Percentiles rank a stretch among this genome's conserved stretches.
Conservation (phyloP, 1,139 yeast species). For the Hyphopichia buzzinii region DNA sequence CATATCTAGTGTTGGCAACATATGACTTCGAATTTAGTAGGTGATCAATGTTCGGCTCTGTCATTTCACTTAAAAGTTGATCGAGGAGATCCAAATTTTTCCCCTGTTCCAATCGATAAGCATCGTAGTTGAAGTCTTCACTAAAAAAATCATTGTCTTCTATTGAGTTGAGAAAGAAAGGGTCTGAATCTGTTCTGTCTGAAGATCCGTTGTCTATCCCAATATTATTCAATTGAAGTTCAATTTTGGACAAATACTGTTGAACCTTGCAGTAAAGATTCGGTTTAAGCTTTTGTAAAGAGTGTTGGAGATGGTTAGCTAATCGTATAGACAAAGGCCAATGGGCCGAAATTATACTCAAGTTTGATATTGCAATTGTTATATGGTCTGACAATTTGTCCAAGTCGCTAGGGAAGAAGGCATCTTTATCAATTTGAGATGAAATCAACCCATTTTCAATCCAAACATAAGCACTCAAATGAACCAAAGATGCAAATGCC, state of each 20-base stretch:
- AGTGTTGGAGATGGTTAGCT: constrained; percentile 43
- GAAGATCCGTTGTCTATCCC: too few relatives aligned
- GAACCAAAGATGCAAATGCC: constrained; percentile 49
- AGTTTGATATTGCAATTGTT: constrained; percentile 45
- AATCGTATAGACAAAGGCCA: constrained; percentile 49
- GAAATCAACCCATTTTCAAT: constrained; percentile 30
- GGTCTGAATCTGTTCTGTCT: too few relatives aligned
- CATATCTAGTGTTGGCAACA: too few relatives aligned
- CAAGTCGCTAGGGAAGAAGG: constrained; percentile 28
- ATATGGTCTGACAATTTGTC: constrained; percentile 44
- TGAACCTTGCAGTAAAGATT: constrained; percentile 20
- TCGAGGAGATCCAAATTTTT: too few relatives aligned
- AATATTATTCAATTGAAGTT: constrained; percentile 1
- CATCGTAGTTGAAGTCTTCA: too few relatives aligned
- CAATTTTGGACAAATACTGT: constrained; percentile 16
- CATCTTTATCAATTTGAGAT: too few relatives aligned
- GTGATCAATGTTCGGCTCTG: too few relatives aligned
- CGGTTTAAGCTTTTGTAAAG: constrained; percentile 27
- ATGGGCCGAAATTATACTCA: constrained; percentile 44
- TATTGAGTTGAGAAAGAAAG: too few relatives aligned
- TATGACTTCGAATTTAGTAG: too few relatives aligned
- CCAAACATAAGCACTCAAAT: constrained; percentile 50
- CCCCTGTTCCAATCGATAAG: too few relatives aligned
- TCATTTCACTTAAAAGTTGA: too few relatives aligned
- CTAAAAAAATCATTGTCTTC: too few relatives aligned